Evolutionary conservation across 2,329 filamentous ascomycete species (phyloP).

Genomic region (Botryotinia narcissicola): DNA sequence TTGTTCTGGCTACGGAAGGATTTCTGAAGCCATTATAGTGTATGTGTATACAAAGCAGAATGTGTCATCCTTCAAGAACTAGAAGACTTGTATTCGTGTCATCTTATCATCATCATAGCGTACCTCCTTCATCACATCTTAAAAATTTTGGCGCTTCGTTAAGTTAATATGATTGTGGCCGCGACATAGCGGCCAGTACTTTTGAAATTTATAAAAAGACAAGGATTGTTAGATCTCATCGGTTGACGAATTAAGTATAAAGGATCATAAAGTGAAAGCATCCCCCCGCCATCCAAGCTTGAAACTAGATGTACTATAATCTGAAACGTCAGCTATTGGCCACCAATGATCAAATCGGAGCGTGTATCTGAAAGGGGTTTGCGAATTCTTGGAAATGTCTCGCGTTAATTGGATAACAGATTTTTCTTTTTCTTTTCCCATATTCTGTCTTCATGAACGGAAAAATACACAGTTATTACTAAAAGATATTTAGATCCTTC

Average conservation of each 20-base stretch:
- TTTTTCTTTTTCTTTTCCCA: not conserved
- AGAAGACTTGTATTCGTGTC: not conserved
- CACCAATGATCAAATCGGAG: constrained; percentile 7
- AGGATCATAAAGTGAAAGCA: not conserved
- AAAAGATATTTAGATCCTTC: not conserved
- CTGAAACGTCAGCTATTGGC: constrained; percentile 12
- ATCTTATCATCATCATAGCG: not conserved
- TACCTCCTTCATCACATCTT: not conserved
- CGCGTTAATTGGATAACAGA: not conserved
- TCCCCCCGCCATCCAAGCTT: not conserved
- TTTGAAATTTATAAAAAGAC: not conserved
- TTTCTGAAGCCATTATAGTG: not conserved
- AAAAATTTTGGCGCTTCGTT: not conserved
- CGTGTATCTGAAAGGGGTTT: not conserved
- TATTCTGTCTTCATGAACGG: not conserved
- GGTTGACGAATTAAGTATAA: constrained; percentile 2
- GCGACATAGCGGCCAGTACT: not conserved
- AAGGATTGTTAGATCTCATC: not conserved
- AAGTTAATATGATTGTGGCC: not conserved
- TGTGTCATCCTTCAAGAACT: not conserved
- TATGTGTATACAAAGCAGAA: not conserved
- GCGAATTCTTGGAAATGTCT: not conserved
- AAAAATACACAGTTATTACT: not conserved
- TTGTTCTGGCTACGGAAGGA: not conserved
- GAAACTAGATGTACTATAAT: constrained; percentile 2